Evolutionary conservation across 2,329 filamentous ascomycete genomes (phyloP).

Genomic region (Fusarium buxicola): DNA sequence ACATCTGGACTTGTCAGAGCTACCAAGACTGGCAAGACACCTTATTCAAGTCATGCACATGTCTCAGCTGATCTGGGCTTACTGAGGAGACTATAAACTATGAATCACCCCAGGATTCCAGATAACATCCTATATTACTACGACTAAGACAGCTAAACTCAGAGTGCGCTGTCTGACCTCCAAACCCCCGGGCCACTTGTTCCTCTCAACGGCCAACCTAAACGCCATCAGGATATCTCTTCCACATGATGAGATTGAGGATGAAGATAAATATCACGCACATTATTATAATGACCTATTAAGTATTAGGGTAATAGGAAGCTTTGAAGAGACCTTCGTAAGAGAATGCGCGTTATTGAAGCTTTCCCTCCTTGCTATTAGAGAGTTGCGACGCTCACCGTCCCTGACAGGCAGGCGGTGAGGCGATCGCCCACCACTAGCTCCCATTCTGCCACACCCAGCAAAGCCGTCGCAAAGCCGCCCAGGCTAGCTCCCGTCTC

Average conservation of each 20-base stretch:
- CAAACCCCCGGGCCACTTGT: background rate
- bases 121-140: background rate
- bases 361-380: no score
- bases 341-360: no score
- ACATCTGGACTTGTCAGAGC: slow-evolving; percentile 23
- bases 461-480: slow-evolving; percentile 26
- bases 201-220: no score
- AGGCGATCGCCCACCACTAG: slow-evolving; percentile 30
- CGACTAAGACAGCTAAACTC: no score
- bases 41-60: slow-evolving; percentile 13
- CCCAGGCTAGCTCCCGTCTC: slow-evolving; percentile 24
- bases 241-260: no score
- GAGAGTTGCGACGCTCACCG: background rate
- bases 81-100: background rate
- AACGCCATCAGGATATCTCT: no score
- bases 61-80: slow-evolving; percentile 20
- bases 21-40: slow-evolving; percentile 10
- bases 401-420: slow-evolving; percentile 40
- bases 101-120: background rate
- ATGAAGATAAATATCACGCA: no score
- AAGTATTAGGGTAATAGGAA: no score
- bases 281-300: no score
- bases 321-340: no score
- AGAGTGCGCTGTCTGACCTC: background rate
- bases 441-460: slow-evolving; percentile 34